Evolutionary conservation across 2,329 filamentous ascomycete species (phyloP).

Genomic region (Drechslera avenae): DNA sequence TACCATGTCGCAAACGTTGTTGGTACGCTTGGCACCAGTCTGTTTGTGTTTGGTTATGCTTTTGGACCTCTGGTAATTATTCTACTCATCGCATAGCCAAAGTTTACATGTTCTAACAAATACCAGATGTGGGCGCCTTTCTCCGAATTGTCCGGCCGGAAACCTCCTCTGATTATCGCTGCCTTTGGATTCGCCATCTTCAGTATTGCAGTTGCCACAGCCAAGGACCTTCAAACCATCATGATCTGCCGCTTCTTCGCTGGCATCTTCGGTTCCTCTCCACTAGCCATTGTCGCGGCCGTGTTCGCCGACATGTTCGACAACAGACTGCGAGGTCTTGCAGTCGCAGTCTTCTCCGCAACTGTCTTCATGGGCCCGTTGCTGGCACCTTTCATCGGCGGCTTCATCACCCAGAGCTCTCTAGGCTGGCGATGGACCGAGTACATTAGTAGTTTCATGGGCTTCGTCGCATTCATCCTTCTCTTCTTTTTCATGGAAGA

Average conservation of each 20-base stretch:
- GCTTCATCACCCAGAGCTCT: conserved; percentile 56
- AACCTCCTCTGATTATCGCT: conserved; percentile 54
- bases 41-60: conserved; percentile 47
- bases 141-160: conserved; percentile 58
- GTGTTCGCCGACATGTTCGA: conserved; percentile 64
- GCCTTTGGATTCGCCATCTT: conserved; percentile 60
- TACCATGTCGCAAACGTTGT: conserved; percentile 38
- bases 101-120: not conserved
- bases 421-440: conserved; percentile 63
- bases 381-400: conserved; percentile 59
- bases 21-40: conserved; percentile 40
- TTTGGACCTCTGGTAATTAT: conserved; percentile 44
- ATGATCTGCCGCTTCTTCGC: conserved; percentile 60
- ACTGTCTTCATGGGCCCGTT: conserved; percentile 59
- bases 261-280: conserved; percentile 60
- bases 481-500: conserved; percentile 61
- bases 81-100: not conserved
- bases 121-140: conserved; percentile 54
- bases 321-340: conserved; percentile 50
- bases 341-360: conserved; percentile 58
- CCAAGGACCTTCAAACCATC: conserved; percentile 60
- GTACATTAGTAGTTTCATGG: conserved; percentile 62
- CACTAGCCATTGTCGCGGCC: conserved; percentile 57
- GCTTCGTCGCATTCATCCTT: conserved; percentile 55
- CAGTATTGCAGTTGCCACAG: conserved; percentile 55